Evolutionary conservation across 345 rosid species (phyloP).

Genomic region (Pistacia atlantica): DNA sequence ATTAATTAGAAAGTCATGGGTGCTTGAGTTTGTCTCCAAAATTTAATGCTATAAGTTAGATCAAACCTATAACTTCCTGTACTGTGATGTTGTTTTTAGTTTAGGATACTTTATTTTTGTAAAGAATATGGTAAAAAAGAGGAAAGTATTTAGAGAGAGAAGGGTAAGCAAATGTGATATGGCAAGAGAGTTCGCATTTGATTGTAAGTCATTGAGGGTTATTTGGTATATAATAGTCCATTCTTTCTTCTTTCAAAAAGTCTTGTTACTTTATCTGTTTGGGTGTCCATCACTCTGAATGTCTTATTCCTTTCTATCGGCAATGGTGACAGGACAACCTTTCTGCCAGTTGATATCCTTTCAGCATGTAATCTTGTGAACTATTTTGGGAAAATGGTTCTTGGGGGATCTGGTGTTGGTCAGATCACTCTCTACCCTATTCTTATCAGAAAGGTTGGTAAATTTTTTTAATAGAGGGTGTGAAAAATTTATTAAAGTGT

Average conservation of each 20-base stretch:
- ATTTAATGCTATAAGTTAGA: not conserved
- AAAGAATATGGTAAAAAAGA: not conserved
- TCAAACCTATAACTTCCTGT: not conserved
- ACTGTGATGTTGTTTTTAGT: not conserved
- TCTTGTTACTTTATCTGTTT: not conserved
- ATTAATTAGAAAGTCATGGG: not conserved
- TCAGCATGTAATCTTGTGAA: conserved; percentile 97
- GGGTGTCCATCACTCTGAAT: not conserved
- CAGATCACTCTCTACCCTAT: conserved; percentile 89
- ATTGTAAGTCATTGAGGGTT: not conserved
- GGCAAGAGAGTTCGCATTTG: not conserved
- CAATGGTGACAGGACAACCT: conserved; percentile 86
- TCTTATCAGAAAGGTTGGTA: conserved; percentile 76
- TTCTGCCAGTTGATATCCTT: conserved; percentile 94
- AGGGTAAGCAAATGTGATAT: not conserved
- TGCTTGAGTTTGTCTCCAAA: conserved; percentile 1
- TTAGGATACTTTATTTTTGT: not conserved
- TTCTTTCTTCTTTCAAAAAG: not conserved
- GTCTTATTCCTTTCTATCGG: conserved; percentile 23
- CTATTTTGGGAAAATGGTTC: conserved; percentile 98
- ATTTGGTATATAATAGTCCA: not conserved
- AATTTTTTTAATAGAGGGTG: conserved; percentile 1
- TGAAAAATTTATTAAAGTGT: conserved; percentile 13
- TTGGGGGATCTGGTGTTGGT: conserved; percentile 99
- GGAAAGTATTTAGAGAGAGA: not conserved